Percentiles rank a stretch among this genome's conserved stretches.
Conservation (phyloP, 2,329 filamentous ascomycete species). For the Mycosphaerelloides madeirae region DNA sequence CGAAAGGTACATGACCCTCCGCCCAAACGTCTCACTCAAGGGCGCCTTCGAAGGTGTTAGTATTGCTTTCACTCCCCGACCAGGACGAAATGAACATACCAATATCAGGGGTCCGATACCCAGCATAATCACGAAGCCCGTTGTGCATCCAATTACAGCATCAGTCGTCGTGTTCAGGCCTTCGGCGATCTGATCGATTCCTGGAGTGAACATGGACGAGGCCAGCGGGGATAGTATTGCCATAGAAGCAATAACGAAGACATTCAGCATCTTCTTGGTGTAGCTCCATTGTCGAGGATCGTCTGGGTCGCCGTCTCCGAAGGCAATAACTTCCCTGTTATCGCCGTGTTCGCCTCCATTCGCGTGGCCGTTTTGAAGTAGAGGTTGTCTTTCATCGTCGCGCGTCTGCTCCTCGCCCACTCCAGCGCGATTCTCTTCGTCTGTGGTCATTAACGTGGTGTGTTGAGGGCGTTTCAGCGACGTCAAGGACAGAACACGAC, state of each 20-base stretch:
- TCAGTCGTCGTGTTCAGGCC: slow-evolving; percentile 40
- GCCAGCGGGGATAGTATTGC: slow-evolving; percentile 46
- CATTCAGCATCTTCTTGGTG: slow-evolving; percentile 45
- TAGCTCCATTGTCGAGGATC: slow-evolving; percentile 46
- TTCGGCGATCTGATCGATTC: slow-evolving; percentile 47
- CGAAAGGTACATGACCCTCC: slow-evolving; percentile 41
- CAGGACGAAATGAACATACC: slow-evolving; percentile 20
- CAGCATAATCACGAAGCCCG: slow-evolving; percentile 48
- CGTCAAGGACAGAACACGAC: neutral
- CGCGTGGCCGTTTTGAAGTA: slow-evolving; percentile 31
- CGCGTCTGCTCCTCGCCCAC: neutral
- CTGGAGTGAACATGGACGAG: slow-evolving; percentile 50
- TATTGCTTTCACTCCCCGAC: neutral
- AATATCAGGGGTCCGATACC: slow-evolving; percentile 46
- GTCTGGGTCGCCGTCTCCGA: slow-evolving; percentile 37
- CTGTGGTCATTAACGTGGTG: neutral
- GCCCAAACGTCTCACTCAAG: slow-evolving; percentile 45
- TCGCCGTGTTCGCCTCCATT: slow-evolving; percentile 35
- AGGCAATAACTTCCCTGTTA: slow-evolving; percentile 26
- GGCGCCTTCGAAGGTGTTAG: slow-evolving; percentile 25
- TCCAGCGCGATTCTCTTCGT: neutral
- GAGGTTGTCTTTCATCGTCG: slow-evolving; percentile 36
- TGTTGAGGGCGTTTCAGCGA: neutral
- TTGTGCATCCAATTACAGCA: slow-evolving; percentile 47
- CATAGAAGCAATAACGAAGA: slow-evolving; percentile 49